phyloP scores from a whole-genome alignment of 768 basidiomycete genomes.

The Hericium coralloides region DNA sequence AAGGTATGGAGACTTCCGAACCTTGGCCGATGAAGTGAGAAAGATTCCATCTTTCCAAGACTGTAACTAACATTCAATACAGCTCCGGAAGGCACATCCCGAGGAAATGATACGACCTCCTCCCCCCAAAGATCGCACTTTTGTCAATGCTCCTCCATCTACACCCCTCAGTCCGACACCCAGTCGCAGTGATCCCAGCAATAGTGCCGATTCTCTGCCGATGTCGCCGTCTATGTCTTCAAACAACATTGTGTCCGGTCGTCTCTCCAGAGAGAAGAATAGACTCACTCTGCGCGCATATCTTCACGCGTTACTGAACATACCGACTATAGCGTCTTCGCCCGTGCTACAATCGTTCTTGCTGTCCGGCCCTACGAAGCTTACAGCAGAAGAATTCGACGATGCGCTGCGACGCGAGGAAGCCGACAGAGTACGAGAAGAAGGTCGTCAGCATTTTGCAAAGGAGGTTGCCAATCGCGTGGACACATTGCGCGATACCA shows the following conservation, averaged over 20 bases:
- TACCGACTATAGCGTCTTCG: conserved; percentile 68
- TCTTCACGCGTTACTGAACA: conserved; percentile 69
- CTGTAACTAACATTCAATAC: conserved; percentile 12
- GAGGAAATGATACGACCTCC: conserved; percentile 74
- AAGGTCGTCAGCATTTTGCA: conserved; percentile 78
- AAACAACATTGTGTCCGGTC: conserved; percentile 17
- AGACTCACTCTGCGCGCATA: conserved; percentile 89
- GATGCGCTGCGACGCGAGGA: conserved; percentile 80
- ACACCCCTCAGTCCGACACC: conserved; percentile 21
- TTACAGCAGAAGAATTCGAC: conserved; percentile 65
- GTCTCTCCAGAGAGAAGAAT: conserved; percentile 88
- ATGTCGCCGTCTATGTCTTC: conserved; percentile 4
- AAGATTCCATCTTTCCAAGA: not conserved
- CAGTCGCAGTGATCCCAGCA: conserved; percentile 1
- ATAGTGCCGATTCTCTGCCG: conserved; percentile 18
- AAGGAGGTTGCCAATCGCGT: conserved; percentile 81
- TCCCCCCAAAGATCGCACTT: conserved; percentile 82
- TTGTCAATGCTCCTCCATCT: conserved; percentile 39
- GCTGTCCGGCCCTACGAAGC: conserved; percentile 59
- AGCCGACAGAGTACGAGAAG: conserved; percentile 80
- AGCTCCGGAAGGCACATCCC: conserved; percentile 86
- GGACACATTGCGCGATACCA: conserved; percentile 73
- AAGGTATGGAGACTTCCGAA: conserved; percentile 91
- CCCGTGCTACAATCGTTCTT: conserved; percentile 85
- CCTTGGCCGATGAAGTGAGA: conserved; percentile 72